Base-by-base conservation (phyloP, 371 early-diverging fungal genomes). In the Zychaea mexicana region DNA sequence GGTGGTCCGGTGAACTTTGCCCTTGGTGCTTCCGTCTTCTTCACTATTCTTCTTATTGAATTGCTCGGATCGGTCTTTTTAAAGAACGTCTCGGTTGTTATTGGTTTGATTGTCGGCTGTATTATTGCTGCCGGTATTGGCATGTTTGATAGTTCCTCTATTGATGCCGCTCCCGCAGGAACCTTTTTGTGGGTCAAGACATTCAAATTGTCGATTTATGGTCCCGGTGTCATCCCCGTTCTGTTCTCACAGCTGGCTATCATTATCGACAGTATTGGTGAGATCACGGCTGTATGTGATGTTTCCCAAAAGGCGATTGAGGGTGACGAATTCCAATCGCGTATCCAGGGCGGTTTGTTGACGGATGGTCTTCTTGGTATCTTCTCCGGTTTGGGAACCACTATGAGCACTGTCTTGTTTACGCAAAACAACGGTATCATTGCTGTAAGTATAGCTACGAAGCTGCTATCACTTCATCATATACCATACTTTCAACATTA, bases 391-490 rank as follows among this genome's bases (percentile, higher is more conserved):
- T 56, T 81, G 0, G 71, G 67, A 9, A 81, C 80, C 12, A 84
- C 79, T 60, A 79, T 82, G 57, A 85, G 84, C 38, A 77, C 85
- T 27, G 77, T 80, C 9, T 76, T 81, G 10, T 85, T 81, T 46
- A 83, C 84, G 27, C 85, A 86, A 39, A 86, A 85, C 66, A 87
- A 86, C 46, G 86, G 87, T 22, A 70, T 84, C 53, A 84, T 85
- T 57, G 82, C 86, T 13, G 73, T 85, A 45, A 85, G 42, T 36
- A 15, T 42, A 4, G n/a, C 84, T 53, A 87, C 76, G 24, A 79
- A 83, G 6, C n/a, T n/a, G n/a, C n/a, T n/a, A n/a, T n/a, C n/a
- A n/a, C n/a, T n/a, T n/a, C n/a, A n/a, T n/a, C n/a, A n/a, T n/a
- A n/a, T n/a, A n/a, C n/a, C n/a, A n/a, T n/a, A n/a, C n/a, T n/a